A percentile compares a stretch with the other conserved stretches of the same genome.
Evolutionary conservation across 129 eudicot species (phyloP).

Genomic region (Deinandra increscens): DNA sequence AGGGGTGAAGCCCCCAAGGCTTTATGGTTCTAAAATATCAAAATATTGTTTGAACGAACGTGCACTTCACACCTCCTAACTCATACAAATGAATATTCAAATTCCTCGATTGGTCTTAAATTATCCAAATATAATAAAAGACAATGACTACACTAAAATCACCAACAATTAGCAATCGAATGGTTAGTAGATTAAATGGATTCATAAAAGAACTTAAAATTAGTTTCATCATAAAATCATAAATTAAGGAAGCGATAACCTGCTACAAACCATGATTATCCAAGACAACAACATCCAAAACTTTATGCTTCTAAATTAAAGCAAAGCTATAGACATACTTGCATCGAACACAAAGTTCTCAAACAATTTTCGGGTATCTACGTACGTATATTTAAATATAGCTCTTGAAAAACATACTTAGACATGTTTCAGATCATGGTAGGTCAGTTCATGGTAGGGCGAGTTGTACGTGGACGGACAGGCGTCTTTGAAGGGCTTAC

Average conservation of each 20-base stretch:
- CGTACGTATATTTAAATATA: conserved; percentile 31
- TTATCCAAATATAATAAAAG: too few species aligned
- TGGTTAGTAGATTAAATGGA: not conserved
- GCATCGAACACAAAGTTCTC: conserved; percentile 26
- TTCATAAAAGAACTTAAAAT: not conserved
- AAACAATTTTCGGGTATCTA: not conserved
- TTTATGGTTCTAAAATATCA: too few species aligned
- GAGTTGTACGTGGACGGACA: conserved; percentile 80
- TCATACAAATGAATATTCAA: too few species aligned
- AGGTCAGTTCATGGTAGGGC: conserved; percentile 46
- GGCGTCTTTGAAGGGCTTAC: conserved; percentile 98
- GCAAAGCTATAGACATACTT: conserved; percentile 22
- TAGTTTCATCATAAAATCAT: conserved; percentile 1
- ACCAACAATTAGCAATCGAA: not conserved
- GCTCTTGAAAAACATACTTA: not conserved
- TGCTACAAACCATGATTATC: conserved; percentile 3
- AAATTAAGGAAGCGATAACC: not conserved
- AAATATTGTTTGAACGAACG: too few species aligned
- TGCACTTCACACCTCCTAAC: too few species aligned
- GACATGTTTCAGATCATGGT: conserved; percentile 45
- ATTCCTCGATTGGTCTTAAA: too few species aligned
- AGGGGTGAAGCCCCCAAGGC: too few species aligned
- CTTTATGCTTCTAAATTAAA: conserved; percentile 12
- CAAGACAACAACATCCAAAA: conserved; percentile 17
- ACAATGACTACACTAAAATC: too few species aligned